Base-by-base conservation (phyloP, 2,329 filamentous ascomycete species). In the Karstenula rhodostoma region DNA sequence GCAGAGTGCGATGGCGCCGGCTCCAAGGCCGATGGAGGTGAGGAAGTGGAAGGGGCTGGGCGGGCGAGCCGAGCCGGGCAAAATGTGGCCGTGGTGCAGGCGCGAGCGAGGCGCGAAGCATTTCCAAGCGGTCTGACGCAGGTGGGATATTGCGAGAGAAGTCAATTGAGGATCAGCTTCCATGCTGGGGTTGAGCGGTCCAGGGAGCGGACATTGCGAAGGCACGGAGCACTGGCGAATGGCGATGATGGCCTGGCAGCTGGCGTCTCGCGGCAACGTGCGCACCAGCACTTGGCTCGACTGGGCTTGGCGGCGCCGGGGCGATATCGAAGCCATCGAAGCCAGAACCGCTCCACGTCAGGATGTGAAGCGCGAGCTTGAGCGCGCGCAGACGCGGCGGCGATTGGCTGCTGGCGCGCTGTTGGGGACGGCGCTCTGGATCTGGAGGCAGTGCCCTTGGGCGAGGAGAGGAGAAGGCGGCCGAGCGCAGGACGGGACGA, bases 171-270 rank as follows among this genome's bases (percentile, higher is more conserved):
- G 53, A 56, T 59, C 52, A 56, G 46, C 6, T 19, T 12, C 7
- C 59, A 58, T 33, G 49, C 48, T n/a, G 35, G 33, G 51, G 57
- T 49, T 44, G 57, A 51, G 50, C 29, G 52, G 52, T 32, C 40
- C 59, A 58, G 48, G 55, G 46, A 44, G 44, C 62, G 59, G 59
- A 59, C 59, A 61, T 59, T 61, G 56, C 46, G 37, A 33, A 32
- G 13, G 54, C 53, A 59, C 56, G 59, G 59, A 12, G 59, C 58
- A 8, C 15, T 44, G 19, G 27, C 37, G 56, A n/a, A n/a, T n/a
- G n/a, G n/a, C n/a, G n/a, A 61, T 58, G 58, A 62, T 61, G 60
- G 56, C 57, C 57, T 58, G 60, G 60, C 55, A 58, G 57, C 57
- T 58, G 60, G 60, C 55, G 58, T 46, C 47, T 42, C 54, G 57